Base-by-base conservation (phyloP, 495 filamentous ascomycete species). In the Penicillium soppii region DNA sequence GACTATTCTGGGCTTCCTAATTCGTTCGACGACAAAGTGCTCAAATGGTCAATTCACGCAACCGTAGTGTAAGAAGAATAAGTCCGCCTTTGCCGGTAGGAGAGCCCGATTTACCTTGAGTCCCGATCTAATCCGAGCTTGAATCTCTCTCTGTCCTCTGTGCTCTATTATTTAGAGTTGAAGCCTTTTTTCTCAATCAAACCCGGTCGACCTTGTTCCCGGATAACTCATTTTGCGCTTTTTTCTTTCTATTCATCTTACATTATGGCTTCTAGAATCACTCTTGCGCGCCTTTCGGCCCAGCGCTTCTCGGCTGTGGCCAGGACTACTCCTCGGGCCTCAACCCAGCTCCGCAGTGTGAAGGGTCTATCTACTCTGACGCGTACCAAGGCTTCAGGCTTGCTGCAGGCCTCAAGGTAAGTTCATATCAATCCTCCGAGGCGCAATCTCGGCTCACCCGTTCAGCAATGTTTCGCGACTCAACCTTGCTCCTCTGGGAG, bases 231-330 rank as follows among this genome's bases (percentile, higher is more conserved):
- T 15, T 22, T 49, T 38, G 22, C 19, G 49, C n/a, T 38, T 33
- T 4, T 46, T 50, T 50, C 17, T 35, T 53, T 43, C 40, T 43
- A 21, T 52, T 13, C 7, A 47, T 44, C 44, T 35, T 30, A 56
- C 51, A 68, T 33, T 53, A 75, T 75, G 72, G 64, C 70, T 68
- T 68, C 67, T 68, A 68, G 72, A 61, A 59, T 75, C 56, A 62
- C 70, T 40, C 52, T 72, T 41, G 58, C 62, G 53, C 70, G 67
- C 59, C 63, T 75, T 38, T 60, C 70, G 32, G 65, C 47, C 43
- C 71, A 73, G 50, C 58, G 61, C 37, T 40, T 71, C 53, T 59
- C 62, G 41, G 55, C 58, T 54, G 43, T 70, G 51, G 42, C 65
- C 52, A 65, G 66, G 37, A 45, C 56, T 46, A 54, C 61, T 38